These are phyloP conservation scores for Allomyces javanicus DNA, from an alignment of 192 early-diverging fungal genomes.

Conservation along the genomic window DNA sequence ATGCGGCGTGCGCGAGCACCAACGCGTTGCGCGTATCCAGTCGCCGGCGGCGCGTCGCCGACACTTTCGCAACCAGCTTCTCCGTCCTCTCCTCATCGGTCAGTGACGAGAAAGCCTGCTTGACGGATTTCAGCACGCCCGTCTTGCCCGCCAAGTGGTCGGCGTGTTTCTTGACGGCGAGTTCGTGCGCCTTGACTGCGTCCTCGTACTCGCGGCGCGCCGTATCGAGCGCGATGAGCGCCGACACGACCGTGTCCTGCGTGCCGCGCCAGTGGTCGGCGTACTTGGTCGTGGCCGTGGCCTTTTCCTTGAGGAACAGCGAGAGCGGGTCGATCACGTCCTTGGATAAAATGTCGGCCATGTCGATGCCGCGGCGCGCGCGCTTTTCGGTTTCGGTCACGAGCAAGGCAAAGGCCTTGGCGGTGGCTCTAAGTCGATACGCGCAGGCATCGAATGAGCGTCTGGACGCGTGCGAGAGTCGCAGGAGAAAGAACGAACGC, in stretches of 20 bases:
- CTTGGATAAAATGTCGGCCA: too few species aligned
- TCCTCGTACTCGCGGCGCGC: background rate
- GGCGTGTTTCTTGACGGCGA: background rate
- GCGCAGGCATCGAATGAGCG: too few species aligned
- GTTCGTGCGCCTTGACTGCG: background rate
- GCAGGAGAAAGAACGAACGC: too few species aligned
- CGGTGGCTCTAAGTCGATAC: too few species aligned
- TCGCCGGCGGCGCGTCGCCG: background rate
- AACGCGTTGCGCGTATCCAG: background rate
- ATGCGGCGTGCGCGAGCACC: background rate
- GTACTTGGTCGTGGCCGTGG: background rate
- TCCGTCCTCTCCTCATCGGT: background rate
- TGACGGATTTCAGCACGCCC: background rate
- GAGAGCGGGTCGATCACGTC: background rate
- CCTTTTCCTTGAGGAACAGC: background rate
- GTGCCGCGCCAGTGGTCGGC: background rate
- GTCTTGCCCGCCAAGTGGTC: background rate
- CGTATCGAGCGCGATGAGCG: background rate
- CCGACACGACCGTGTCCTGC: background rate
- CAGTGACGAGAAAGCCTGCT: background rate
- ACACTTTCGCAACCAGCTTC: background rate
- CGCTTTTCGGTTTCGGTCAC: too few species aligned
- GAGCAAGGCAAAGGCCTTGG: too few species aligned
- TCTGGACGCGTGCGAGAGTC: too few species aligned
- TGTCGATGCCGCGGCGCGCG: too few species aligned